Conservation (phyloP, 2,329 filamentous ascomycete species). For the Aspergillus viridinutans region DNA sequence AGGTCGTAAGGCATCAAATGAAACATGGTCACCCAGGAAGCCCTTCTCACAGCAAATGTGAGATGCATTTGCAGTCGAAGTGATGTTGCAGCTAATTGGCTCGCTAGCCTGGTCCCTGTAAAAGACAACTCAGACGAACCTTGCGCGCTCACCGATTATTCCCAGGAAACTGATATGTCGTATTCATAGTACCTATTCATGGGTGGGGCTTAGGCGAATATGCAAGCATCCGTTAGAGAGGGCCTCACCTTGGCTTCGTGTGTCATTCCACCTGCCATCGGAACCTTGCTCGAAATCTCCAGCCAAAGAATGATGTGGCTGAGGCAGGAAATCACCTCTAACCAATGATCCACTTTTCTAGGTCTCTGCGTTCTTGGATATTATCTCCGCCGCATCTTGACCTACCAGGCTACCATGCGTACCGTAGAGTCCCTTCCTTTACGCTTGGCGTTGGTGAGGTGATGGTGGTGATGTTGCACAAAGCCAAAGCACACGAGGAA, state of each 20-base stretch:
- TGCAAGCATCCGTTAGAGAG: conserved; percentile 27
- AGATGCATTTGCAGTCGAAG: conserved; percentile 2
- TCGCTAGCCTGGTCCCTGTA: not conserved
- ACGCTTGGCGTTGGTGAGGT: not conserved
- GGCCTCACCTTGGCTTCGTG: conserved; percentile 15
- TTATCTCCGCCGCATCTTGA: not conserved
- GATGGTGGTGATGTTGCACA: conserved; percentile 1
- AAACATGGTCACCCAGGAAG: conserved; percentile 10
- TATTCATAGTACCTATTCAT: not conserved
- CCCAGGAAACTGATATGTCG: not conserved
- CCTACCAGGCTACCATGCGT: not conserved
- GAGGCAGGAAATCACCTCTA: not conserved
- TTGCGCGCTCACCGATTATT: not conserved
- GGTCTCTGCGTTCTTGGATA: not conserved
- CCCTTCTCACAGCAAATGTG: not conserved
- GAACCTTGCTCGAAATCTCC: not conserved
- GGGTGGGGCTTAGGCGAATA: not conserved
- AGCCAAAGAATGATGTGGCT: conserved; percentile 2
- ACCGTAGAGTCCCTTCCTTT: not conserved
- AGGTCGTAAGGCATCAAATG: conserved; percentile 6
- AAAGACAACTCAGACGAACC: not conserved
- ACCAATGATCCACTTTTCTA: not conserved
- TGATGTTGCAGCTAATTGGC: not conserved
- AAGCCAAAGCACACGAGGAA: not conserved
- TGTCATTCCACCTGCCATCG: conserved; percentile 1